Evolutionary conservation across 345 rosid genomes (phyloP).

Genomic region (Boechera divaricarpa): DNA sequence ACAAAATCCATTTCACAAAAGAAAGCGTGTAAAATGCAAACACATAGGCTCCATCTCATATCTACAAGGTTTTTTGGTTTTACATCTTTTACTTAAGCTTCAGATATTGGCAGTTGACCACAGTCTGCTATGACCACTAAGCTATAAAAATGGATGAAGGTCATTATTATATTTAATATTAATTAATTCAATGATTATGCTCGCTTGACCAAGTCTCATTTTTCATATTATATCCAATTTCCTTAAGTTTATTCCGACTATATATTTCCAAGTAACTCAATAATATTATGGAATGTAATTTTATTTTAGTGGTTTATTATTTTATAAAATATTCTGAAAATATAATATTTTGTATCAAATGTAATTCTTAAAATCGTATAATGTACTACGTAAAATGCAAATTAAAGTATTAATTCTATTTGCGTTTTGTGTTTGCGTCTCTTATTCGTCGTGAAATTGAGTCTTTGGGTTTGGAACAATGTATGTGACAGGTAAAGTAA

Average conservation of each 20-base stretch:
- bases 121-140: constrained; percentile 59
- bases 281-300: too few species aligned
- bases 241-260: not conserved
- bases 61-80: constrained; percentile 4
- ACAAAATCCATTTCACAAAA: constrained; percentile 18
- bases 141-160: not conserved
- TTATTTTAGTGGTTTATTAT: too few species aligned
- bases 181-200: not conserved
- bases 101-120: constrained; percentile 84
- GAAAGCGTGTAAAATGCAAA: constrained; percentile 37
- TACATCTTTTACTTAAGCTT: constrained; percentile 46
- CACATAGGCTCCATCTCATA: constrained; percentile 15
- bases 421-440: too few species aligned
- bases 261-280: too few species aligned
- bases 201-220: constrained; percentile 19
- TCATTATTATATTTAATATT: constrained; percentile 19
- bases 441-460: not conserved
- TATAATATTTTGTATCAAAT: too few species aligned
- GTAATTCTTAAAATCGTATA: too few species aligned
- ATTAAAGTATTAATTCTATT: too few species aligned
- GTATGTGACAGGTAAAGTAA: not conserved
- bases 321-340: too few species aligned
- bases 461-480: not conserved
- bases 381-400: too few species aligned
- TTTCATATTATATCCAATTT: too few species aligned